phyloP scores from a whole-genome alignment of 805 yeast species.

The Metschnikowia aberdeeniae region DNA sequence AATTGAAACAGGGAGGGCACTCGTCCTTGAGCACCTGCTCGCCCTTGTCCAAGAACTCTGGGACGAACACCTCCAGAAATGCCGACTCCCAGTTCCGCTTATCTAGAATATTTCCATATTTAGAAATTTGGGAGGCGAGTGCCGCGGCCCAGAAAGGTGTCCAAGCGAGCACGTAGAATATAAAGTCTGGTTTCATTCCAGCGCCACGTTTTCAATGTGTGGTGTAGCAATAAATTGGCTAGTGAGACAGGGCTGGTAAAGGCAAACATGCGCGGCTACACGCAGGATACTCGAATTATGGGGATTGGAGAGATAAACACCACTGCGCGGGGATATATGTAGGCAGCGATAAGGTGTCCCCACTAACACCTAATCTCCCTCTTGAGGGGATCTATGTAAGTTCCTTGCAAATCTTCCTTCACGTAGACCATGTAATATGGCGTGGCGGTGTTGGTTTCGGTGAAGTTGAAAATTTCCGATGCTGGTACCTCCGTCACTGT shows the following conservation, averaged over 20 bases:
- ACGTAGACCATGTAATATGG: conserved; percentile 90
- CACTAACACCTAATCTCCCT: conserved; percentile 29
- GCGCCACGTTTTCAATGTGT: background rate
- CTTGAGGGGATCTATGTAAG: conserved; percentile 61
- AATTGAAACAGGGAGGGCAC: conserved; percentile 93
- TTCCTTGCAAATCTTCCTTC: conserved; percentile 51
- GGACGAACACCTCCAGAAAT: conserved; percentile 6
- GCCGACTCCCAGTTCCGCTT: conserved; percentile 3
- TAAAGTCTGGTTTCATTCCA: background rate
- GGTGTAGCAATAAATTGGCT: background rate
- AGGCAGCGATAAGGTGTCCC: background rate
- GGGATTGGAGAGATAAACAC: background rate
- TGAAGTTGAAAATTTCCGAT: conserved; percentile 62
- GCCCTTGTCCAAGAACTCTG: background rate
- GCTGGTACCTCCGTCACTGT: conserved; percentile 76
- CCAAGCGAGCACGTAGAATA: background rate
- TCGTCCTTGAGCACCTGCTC: conserved; percentile 5
- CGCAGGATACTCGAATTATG: conserved; percentile 2
- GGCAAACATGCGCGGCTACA: conserved; percentile 5
- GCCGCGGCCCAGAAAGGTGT: background rate
- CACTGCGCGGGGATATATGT: background rate
- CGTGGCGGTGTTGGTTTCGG: conserved; percentile 76
- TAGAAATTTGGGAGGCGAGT: background rate
- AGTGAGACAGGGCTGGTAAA: background rate
- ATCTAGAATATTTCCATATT: conserved; percentile 4